A percentile compares a stretch with the other conserved stretches of the same genome.
Conservation (phyloP, 78 protist species). For the Carpediemonas membranifera region DNA sequence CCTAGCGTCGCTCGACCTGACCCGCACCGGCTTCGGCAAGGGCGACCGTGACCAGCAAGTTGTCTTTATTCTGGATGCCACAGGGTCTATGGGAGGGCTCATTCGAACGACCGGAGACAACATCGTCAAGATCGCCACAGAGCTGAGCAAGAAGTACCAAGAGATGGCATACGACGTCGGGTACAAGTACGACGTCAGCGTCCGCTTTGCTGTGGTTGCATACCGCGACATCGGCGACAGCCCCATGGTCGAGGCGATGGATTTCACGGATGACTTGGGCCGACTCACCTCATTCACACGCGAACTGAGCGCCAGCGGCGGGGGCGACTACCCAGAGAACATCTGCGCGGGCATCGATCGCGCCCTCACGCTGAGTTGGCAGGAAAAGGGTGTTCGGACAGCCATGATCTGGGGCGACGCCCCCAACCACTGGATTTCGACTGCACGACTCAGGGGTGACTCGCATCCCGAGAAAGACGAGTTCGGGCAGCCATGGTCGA, state of each 20-base stretch:
- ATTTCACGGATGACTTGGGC: neutral
- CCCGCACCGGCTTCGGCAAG: neutral
- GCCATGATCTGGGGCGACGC: neutral
- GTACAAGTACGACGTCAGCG: neutral
- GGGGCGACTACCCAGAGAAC: slow-evolving; percentile 2
- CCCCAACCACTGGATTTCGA: neutral
- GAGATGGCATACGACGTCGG: neutral
- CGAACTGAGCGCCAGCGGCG: neutral
- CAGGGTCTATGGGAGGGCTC: slow-evolving; percentile 10
- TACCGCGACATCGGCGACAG: slow-evolving; percentile 6
- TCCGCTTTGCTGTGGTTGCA: neutral
- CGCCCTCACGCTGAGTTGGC: neutral
- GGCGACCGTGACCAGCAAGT: neutral
- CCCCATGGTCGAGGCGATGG: neutral
- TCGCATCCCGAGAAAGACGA: neutral
- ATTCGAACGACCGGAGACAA: neutral
- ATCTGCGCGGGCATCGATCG: neutral
- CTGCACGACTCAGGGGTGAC: neutral
- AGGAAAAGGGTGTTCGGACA: neutral
- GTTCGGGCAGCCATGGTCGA: neutral
- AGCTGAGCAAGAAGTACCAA: neutral
- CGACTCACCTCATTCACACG: neutral
- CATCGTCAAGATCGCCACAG: neutral
- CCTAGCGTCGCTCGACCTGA: too few species aligned
- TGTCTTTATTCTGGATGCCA: neutral